Base-by-base conservation (phyloP, 2,329 filamentous ascomycete genomes). In the Sclerotiophoma versabilis region DNA sequence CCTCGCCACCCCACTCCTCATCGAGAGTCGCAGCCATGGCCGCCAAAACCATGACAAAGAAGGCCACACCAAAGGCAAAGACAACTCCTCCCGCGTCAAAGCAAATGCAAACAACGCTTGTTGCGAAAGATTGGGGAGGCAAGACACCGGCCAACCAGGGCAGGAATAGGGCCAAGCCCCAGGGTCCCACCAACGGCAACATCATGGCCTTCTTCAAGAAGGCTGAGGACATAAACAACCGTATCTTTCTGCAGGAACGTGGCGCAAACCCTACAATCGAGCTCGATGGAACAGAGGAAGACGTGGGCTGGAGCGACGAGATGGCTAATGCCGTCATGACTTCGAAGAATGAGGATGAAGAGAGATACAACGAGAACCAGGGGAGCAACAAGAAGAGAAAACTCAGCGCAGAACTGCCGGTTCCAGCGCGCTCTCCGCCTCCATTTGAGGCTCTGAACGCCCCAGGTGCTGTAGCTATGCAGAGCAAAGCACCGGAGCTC, bases 181-280 rank as follows among this genome's bases (percentile, higher is more conserved):
- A 72, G 26, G 66, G 65, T 12, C 76, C 78, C 47, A 70, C 74
- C 17, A 83, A 83, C 60, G 76, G 76, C 39, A 83, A 80, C 58
- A 84, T 84, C 54, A 73, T 83, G 68, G 77, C 74, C 41, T 84
- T 84, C 65, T 84, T 84, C 73, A 81, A 81, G 64, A 84, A 83
- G 68, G 70, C 77, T 1, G 80, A 79, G 38, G 72, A 76, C 41
- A 73, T 75, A 20, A 74, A 71, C 48, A 71, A 64, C 44, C 67
- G 65, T 5, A 69, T 77, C 26, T 77, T 77, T 26, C 15, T 76
- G 15, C 64, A 73, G 26, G 73, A 73, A n/a, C 61, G 63, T 34
- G 65, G 66, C 1, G 42, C 59, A 12, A 59, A 66, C 6, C 60
- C 63, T 5, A 55, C 42, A 1, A 53, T 66, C 14, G 49, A 49